A percentile compares a stretch with the other conserved stretches of the same genome.
Conservation (phyloP, 2,329 filamentous ascomycete genomes). For the Hymenoscyphus fructigenus region DNA sequence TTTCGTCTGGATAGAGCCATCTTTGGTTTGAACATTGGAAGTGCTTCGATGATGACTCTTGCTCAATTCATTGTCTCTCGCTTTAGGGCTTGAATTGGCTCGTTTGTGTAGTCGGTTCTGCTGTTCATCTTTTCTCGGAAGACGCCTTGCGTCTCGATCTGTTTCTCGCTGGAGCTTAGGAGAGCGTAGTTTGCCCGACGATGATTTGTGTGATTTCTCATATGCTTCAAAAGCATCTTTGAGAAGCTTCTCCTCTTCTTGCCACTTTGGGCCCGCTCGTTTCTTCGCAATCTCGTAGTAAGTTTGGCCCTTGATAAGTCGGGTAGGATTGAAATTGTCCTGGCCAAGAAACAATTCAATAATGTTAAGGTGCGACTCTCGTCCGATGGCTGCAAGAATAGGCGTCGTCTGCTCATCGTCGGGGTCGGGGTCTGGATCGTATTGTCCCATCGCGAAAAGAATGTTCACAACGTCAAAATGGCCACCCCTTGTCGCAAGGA, state of each 20-base stretch:
- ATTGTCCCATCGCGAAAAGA: conserved; percentile 49
- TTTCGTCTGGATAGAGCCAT: conserved; percentile 25
- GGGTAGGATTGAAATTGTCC: conserved; percentile 77
- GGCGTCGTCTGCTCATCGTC: conserved; percentile 76
- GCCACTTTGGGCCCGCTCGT: conserved; percentile 83
- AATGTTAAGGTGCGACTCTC: conserved; percentile 83
- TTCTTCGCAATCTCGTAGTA: conserved; percentile 87
- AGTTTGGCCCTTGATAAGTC: conserved; percentile 69
- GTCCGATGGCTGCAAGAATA: conserved; percentile 90
- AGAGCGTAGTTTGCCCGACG: conserved; percentile 49
- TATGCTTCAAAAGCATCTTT: conserved; percentile 72
- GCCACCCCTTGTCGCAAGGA: conserved; percentile 87
- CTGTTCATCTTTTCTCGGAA: conserved; percentile 25
- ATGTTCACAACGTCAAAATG: conserved; percentile 58
- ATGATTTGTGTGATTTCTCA: conserved; percentile 50
- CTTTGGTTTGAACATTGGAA: conserved; percentile 26
- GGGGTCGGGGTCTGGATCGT: conserved; percentile 71
- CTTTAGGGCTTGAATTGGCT: conserved; percentile 27
- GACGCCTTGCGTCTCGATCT: conserved; percentile 28
- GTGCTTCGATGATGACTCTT: conserved; percentile 23
- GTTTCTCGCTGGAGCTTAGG: conserved; percentile 43
- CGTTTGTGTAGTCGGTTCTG: conserved; percentile 29
- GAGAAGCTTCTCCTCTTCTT: conserved; percentile 79
- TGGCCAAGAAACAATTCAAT: conserved; percentile 78
- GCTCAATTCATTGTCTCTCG: conserved; percentile 25